Evolutionary conservation across 257 asterid species (phyloP).

Genomic region (Rauvolfia tetraphylla): DNA sequence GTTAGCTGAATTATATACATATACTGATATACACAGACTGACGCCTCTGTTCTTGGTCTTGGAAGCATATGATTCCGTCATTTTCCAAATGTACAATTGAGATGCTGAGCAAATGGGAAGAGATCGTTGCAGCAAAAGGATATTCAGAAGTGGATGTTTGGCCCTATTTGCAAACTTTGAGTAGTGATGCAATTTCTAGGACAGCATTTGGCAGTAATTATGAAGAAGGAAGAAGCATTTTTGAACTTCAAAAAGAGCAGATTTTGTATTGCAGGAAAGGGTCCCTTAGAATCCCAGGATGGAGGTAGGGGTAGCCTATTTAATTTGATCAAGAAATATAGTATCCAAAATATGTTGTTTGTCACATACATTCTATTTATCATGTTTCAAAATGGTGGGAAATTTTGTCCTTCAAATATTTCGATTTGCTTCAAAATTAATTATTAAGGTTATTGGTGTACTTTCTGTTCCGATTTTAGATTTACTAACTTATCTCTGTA

Average conservation of each 20-base stretch:
- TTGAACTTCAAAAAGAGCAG: slow-evolving; percentile 21
- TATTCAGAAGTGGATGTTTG: slow-evolving; percentile 7
- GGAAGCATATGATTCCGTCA: slow-evolving; percentile 2
- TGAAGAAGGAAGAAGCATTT: slow-evolving; percentile 18
- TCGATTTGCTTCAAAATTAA: too few species aligned
- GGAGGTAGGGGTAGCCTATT: not conserved
- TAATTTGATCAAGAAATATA: too few species aligned
- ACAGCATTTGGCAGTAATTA: slow-evolving; percentile 30
- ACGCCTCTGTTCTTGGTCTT: not conserved
- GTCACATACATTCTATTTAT: too few species aligned
- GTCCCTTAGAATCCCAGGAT: not conserved
- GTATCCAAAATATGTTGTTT: too few species aligned
- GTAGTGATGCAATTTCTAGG: slow-evolving; percentile 28
- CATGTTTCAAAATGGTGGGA: too few species aligned
- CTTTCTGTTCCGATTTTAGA: too few species aligned
- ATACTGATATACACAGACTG: too few species aligned
- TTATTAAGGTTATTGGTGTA: too few species aligned
- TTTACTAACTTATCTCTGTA: too few species aligned
- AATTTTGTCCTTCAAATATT: too few species aligned
- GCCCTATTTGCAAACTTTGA: slow-evolving; percentile 24
- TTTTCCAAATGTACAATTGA: not conserved
- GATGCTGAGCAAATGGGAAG: slow-evolving; percentile 1
- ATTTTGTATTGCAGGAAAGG: not conserved
- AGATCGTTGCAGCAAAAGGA: not conserved
- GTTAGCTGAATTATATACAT: too few species aligned